A percentile compares a stretch with the other conserved stretches of the same genome.
These are phyloP conservation scores for Paspalum vaginatum DNA, from an alignment of 176 grass and related monocot genomes.

Conservation along the genomic window DNA sequence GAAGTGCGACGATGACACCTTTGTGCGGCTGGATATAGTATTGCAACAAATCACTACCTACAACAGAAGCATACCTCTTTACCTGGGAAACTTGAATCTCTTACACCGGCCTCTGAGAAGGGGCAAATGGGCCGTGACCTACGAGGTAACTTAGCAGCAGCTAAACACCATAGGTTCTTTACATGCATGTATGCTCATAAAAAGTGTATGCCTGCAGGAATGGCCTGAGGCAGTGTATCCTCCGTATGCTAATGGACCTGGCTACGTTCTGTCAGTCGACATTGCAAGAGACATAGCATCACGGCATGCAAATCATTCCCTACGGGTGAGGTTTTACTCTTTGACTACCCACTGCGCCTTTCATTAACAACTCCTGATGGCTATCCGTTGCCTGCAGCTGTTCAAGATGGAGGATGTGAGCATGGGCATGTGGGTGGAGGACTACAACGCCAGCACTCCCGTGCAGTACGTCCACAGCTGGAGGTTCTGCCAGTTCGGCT, in stretches of 20 bases:
- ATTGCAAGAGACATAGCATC: constrained; percentile 66
- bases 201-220: constrained; percentile 49
- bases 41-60: constrained; percentile 64
- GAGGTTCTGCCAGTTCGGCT: constrained; percentile 93
- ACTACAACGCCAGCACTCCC: constrained; percentile 55
- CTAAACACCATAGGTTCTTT: background rate
- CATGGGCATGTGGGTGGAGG: constrained; percentile 99
- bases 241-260: constrained; percentile 90
- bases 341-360: background rate
- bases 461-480: constrained; percentile 85
- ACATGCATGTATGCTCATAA: background rate
- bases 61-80: constrained; percentile 65
- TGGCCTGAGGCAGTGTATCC: constrained; percentile 94
- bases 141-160: constrained; percentile 49
- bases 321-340: constrained; percentile 51
- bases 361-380: background rate
- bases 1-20: constrained; percentile 94
- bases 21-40: constrained; percentile 78
- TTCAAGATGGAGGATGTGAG: constrained; percentile 99
- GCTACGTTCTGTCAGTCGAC: constrained; percentile 66
- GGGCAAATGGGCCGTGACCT: constrained; percentile 89
- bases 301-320: constrained; percentile 57
- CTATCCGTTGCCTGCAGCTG: constrained; percentile 44
- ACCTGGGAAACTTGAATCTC: constrained; percentile 86
- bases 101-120: constrained; percentile 79